Evolutionary conservation across 768 basidiomycete species (phyloP), one percentile per base, ranked within the genome.

Genomic region (Boletus sensibilis): DNA sequence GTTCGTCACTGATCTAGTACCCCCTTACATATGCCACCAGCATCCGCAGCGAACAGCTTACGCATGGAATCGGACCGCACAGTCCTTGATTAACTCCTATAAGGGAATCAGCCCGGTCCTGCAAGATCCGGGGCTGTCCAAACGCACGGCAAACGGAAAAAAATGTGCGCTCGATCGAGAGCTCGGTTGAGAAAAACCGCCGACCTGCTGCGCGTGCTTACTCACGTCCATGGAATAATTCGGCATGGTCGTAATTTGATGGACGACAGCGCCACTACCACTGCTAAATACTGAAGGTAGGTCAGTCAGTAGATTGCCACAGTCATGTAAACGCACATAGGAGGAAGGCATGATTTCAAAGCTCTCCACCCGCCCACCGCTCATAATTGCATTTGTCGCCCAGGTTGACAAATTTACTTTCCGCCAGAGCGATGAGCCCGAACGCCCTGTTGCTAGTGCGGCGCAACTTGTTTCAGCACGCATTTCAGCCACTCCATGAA

Each of bases 61-160:
- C 92, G 78, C 74, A 86, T 80, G 0, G 90, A 93, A 72, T 92
- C 92, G 16, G 90, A 87, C 39, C 86, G 83, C 16, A 94, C 86
- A 23, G 54, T 90, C 79, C 68, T 27, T 90, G 86, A 59, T 87
- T 71, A 35, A 86, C 82, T 86, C 88, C 68, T 46, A 41, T n/a
- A 56, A 12, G 29, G 51, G 5, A 27, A 39, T 34, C 27, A 63
- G 9, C 25, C 5, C 4, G 49, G 13, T n/a, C 40, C 21, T 13
- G 13, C 21, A 37, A 55, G 33, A 52, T 53, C 52, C 54, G 47
- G 37, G 31, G 9, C 33, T 20, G 47, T 54, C 16, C 21, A 23
- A 14, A 73, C 82, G 57, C 50, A 89, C 87, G 67, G 94, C 92
- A 52, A 94, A 35, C 91, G 12, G 89, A 75, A 53, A 93, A 23